phyloP scores from a whole-genome alignment of 2,329 filamentous ascomycete species.

The Didymella glomerata region DNA sequence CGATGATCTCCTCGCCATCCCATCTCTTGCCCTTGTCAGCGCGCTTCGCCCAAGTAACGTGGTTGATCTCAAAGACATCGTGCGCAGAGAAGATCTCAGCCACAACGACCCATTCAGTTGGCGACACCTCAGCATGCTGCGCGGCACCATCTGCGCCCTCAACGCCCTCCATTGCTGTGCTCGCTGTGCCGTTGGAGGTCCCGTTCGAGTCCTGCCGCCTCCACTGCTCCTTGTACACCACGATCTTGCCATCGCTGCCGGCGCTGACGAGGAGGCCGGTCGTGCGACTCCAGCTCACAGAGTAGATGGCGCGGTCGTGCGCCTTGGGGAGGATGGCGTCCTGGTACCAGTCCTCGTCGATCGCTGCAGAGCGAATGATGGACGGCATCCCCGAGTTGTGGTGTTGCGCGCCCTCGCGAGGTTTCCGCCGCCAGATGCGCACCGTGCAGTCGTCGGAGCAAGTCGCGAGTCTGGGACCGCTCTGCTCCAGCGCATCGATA shows the following conservation, averaged over 20 bases:
- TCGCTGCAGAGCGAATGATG: slow-evolving; percentile 76
- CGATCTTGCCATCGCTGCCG: slow-evolving; percentile 71
- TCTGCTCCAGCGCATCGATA: slow-evolving; percentile 50
- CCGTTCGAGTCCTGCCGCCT: slow-evolving; percentile 34
- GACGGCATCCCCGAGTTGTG: slow-evolving; percentile 76
- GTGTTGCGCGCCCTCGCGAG: slow-evolving; percentile 58
- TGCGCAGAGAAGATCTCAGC: slow-evolving; percentile 77
- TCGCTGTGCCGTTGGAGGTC: slow-evolving; percentile 28
- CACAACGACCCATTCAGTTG: slow-evolving; percentile 74
- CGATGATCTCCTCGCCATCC: slow-evolving; percentile 80
- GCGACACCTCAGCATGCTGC: slow-evolving; percentile 21
- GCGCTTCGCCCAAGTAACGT: slow-evolving; percentile 84
- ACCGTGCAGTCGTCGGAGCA: slow-evolving; percentile 85
- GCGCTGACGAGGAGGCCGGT: slow-evolving; percentile 85
- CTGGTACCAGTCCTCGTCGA: slow-evolving; percentile 85
- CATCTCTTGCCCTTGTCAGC: slow-evolving; percentile 70
- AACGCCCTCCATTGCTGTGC: slow-evolving; percentile 31
- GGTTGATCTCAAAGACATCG: slow-evolving; percentile 93
- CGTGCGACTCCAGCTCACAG: slow-evolving; percentile 80
- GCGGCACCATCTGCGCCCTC: slow-evolving; percentile 29
- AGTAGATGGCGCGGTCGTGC: slow-evolving; percentile 85
- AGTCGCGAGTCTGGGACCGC: slow-evolving; percentile 73
- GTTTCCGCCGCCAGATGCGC: slow-evolving; percentile 76
- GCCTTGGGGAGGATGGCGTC: slow-evolving; percentile 75
- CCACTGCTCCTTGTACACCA: slow-evolving; percentile 36